Evolutionary conservation across 179 eudicot genomes (phyloP), one percentile per base, ranked within the genome.

Genomic region (Beta macrorhiza): DNA sequence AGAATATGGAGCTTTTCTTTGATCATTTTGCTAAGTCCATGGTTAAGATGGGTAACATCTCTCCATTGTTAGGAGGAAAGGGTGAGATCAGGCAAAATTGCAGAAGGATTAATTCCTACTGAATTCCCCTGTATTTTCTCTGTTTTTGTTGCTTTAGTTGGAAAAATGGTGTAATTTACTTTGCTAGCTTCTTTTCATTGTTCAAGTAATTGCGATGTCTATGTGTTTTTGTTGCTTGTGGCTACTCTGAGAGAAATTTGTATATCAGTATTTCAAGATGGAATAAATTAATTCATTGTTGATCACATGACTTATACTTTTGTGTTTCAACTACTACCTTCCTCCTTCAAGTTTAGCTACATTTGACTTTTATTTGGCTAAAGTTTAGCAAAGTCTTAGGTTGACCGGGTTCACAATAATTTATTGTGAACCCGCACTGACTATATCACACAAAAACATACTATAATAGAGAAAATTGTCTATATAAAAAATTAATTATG

Each of bases 1-100:
- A 72, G 44, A 88, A 87, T 59, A 70, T 75, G 14, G 83, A 83
- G 79, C 83, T 86, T 75, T 95, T 95, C 89, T 91, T 93, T 56
- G 78, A 91, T 75, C 98, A 93, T 81, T 95, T 93, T 69, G 92
- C 91, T 4, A 82, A 87, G 77, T 92, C 98, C 1, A 93, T 95
- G 90, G 72, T 92, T 74, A 95, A 92, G 85, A 92, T 95, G 99
- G 92, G 97, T 53, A 93, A 89, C 37, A 89, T 95, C 22, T 81
- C 94, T 2, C 97, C 98, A 12, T 77, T 91, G 82, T 88, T 92
- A 0, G 95, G 94, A 3, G 73, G 52, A 2, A 84, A 59, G 58
- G 99, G 99, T 44, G 95, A 93, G 84, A 93, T 95, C 70, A 84
- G 97, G 78, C 86, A 81, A 84, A 84, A 74, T 25, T 92, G 97